Conservation (phyloP, 2,329 filamentous ascomycete species). For the Apiospora phragmitis region DNA sequence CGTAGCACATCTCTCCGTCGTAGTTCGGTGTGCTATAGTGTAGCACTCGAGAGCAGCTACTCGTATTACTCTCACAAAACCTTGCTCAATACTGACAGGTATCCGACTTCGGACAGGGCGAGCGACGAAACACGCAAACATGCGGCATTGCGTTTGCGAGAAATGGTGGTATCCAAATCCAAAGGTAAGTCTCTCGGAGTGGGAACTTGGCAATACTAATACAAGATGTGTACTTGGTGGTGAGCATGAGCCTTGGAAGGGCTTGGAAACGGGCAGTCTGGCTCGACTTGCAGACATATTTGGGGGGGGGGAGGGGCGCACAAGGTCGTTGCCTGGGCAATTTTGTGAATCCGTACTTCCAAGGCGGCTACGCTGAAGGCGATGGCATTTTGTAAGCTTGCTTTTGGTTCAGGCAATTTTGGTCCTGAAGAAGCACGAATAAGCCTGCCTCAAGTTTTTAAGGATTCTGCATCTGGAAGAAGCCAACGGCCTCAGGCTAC, state of each 20-base stretch:
- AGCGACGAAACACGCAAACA: slow-evolving; percentile 55
- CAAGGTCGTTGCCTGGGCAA: background rate
- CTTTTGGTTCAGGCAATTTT: background rate
- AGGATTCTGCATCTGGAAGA: background rate
- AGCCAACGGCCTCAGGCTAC: slow-evolving; percentile 11
- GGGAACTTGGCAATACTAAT: background rate
- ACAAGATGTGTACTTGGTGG: background rate
- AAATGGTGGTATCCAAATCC: slow-evolving; percentile 55
- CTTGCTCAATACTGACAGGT: background rate
- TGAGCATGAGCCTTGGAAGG: background rate
- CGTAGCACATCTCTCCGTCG: background rate
- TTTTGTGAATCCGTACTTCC: background rate
- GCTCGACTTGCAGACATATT: background rate
- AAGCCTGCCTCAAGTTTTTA: background rate
- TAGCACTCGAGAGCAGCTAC: background rate
- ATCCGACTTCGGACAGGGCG: slow-evolving; percentile 24
- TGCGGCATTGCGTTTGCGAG: slow-evolving; percentile 54
- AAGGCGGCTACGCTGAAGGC: background rate
- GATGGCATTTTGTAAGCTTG: no score
- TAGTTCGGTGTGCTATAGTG: background rate
- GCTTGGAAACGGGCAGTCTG: background rate
- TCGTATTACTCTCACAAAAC: slow-evolving; percentile 20
- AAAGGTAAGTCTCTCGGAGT: slow-evolving; percentile 44
- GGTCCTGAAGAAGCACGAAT: background rate
- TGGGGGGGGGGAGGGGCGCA: no score